These are phyloP conservation scores for Cercospora canescens DNA, from an alignment of 2,329 filamentous ascomycete species.

Conservation along the genomic window DNA sequence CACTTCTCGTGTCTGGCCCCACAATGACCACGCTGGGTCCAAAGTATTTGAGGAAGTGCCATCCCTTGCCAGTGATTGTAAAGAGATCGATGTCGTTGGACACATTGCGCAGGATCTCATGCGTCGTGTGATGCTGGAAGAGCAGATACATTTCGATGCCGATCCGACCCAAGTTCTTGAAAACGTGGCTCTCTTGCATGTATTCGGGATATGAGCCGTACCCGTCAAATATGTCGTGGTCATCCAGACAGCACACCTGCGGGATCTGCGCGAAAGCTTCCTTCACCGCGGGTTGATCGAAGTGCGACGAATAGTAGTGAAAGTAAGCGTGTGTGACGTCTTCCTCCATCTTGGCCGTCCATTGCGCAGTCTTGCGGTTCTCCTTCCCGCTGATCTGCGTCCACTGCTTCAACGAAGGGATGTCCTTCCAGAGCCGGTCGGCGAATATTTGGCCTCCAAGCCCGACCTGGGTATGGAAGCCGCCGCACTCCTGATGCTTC, in stretches of 20 bases:
- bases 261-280: slow-evolving; percentile 98
- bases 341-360: slow-evolving; percentile 94
- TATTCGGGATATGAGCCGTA: slow-evolving; percentile 97
- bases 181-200: slow-evolving; percentile 96
- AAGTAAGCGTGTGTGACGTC: slow-evolving; percentile 97
- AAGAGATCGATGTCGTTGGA: slow-evolving; percentile 89
- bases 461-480: slow-evolving; percentile 91
- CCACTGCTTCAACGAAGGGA: slow-evolving; percentile 93
- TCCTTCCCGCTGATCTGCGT: slow-evolving; percentile 90
- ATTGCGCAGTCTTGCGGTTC: slow-evolving; percentile 82
- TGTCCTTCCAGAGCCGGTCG: slow-evolving; percentile 93
- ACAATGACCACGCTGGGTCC: slow-evolving; percentile 88
- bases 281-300: slow-evolving; percentile 90
- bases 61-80: slow-evolving; percentile 93
- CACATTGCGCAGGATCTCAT: slow-evolving; percentile 88
- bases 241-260: slow-evolving; percentile 87
- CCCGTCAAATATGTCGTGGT: slow-evolving; percentile 98
- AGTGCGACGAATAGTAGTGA: slow-evolving; percentile 98
- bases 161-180: slow-evolving; percentile 95
- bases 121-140: slow-evolving; percentile 96
- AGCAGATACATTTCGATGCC: slow-evolving; percentile 97
- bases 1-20: slow-evolving; percentile 87
- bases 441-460: slow-evolving; percentile 94
- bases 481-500: slow-evolving; percentile 93
- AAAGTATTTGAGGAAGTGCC: slow-evolving; percentile 97